Evolutionary conservation across 108 stramenopile genomes (phyloP).

Genomic region (Skeletonema menzelii): DNA sequence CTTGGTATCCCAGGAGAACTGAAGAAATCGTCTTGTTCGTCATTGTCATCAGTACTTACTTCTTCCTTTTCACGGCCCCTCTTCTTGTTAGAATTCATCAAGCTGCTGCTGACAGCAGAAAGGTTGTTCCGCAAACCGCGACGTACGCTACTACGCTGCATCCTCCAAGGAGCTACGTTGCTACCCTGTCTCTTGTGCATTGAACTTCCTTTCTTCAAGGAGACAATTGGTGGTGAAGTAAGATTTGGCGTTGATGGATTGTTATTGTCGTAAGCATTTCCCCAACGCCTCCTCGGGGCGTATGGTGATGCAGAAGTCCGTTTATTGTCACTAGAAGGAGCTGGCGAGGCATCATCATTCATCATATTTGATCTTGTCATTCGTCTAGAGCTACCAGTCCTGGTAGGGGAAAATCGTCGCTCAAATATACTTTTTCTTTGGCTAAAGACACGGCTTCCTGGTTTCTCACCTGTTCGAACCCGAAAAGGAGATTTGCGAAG

Average conservation of each 20-base stretch:
- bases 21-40: constrained; percentile 26
- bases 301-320: constrained; percentile 15
- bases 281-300: constrained; percentile 37
- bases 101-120: constrained; percentile 7
- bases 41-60: constrained; percentile 9
- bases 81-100: constrained; percentile 23
- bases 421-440: constrained; percentile 51
- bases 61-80: not conserved
- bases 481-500: constrained; percentile 30
- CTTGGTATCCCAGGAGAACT: constrained; percentile 38
- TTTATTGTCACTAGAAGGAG: constrained; percentile 14
- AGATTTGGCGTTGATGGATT: constrained; percentile 32
- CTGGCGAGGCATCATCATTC: not conserved
- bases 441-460: constrained; percentile 26
- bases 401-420: constrained; percentile 36
- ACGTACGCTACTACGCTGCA: constrained; percentile 3
- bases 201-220: constrained; percentile 25
- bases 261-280: constrained; percentile 27
- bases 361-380: not conserved
- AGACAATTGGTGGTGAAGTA: constrained; percentile 40
- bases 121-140: constrained; percentile 5
- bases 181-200: constrained; percentile 12
- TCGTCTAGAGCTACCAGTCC: constrained; percentile 16
- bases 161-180: constrained; percentile 15
- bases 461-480: constrained; percentile 8